These are phyloP conservation scores for Saccharum officinarum DNA, from an alignment of 176 grass and related monocot genomes.

Conservation along the genomic window DNA sequence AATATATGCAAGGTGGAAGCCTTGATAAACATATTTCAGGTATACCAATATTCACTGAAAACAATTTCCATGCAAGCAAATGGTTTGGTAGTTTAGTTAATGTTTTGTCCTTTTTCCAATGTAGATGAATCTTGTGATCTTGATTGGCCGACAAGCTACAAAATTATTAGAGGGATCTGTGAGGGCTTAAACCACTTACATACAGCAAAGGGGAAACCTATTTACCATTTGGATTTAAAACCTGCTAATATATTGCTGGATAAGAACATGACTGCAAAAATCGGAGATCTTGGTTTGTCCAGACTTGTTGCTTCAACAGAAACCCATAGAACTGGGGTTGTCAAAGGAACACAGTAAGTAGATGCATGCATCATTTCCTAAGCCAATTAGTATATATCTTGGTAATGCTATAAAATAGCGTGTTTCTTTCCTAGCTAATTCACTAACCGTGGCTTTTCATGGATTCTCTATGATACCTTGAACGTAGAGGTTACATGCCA, in stretches of 20 bases:
- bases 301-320: neutral
- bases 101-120: neutral
- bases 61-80: no score
- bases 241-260: no score
- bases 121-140: neutral
- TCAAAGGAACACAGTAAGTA: neutral
- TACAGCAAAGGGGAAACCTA: neutral
- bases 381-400: neutral
- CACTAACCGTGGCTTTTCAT: neutral
- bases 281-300: slow-evolving; percentile 1
- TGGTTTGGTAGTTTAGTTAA: no score
- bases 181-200: slow-evolving; percentile 16
- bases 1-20: neutral
- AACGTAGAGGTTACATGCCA: neutral
- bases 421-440: no score
- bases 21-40: neutral
- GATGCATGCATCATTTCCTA: neutral
- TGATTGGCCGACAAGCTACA: neutral
- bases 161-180: slow-evolving; percentile 1
- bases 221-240: neutral
- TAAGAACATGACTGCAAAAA: neutral
- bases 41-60: no score
- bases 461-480: neutral
- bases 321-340: neutral
- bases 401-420: neutral